Base-by-base conservation (phyloP, 306 rosid genomes). In the Trifolium subterraneum region DNA sequence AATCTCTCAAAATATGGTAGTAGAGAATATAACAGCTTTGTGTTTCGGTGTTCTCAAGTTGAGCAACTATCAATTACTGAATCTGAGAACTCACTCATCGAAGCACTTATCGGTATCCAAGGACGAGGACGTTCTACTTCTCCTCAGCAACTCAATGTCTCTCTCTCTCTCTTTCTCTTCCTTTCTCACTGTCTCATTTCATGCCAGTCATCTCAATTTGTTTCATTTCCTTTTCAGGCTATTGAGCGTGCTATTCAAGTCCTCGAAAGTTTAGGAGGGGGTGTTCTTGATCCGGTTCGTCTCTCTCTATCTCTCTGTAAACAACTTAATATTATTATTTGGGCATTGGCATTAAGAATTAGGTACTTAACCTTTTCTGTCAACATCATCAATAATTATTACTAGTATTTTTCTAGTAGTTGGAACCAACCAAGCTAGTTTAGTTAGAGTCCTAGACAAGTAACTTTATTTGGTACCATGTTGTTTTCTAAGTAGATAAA, bases 41-140 rank as follows among this genome's bases (percentile, higher is more conserved):
- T 73, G 31, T 60, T 62, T 29, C 78, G 76, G 1, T 82, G 73
- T 42, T 76, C 88, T 54, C 66, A 82, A n/a, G 72, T 82, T 15
- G 72, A 80, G 23, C 86, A 76, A 60, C 60, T 90, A 16, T 83
- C 90, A 1, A 80, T 87, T 31, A 77, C 93, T 0, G 4, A 23
- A 2, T 71, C 90, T 12, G 98, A 93, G 70, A 82, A 73, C 36
- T 77, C 96, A 9, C 98, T 93, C 71, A 77, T 93, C 42, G 84
- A 91, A 52, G 90, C 96, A 1, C 92, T 93, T 64, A 56, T 93
- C 22, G 98, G 98, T 33, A 84, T 84, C 76, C 93, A 88, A 83
- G 98, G 98, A 75, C 90, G 96, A n/a, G 98, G 98, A 25, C 97
- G 96, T 52, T 85, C 95, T 61, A 88, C 96, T 73, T 88, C 98